Evolutionary conservation across 139 green algal species (phyloP).

Genomic region (Picochlorum sp.): DNA sequence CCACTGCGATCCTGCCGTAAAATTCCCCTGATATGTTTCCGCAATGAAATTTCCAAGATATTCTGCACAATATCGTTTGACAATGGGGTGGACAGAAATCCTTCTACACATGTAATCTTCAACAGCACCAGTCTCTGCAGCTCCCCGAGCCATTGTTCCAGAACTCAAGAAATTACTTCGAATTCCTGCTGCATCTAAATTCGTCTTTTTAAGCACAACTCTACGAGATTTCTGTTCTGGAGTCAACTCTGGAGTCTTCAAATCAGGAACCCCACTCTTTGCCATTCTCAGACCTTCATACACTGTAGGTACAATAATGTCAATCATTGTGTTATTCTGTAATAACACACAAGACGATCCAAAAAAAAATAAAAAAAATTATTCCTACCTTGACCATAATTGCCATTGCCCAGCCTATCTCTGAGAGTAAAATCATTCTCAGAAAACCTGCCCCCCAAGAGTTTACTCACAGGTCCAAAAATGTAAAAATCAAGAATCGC

Average conservation of each 20-base stretch:
- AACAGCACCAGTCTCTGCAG: conserved; percentile 62
- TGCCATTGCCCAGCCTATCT: conserved; percentile 69
- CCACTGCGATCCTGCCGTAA: conserved; percentile 73
- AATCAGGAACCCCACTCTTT: conserved; percentile 24
- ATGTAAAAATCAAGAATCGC: conserved; percentile 76
- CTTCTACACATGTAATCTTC: conserved; percentile 78
- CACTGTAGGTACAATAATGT: conserved; percentile 8
- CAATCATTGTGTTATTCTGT: too few relatives aligned
- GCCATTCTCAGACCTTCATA: conserved; percentile 35
- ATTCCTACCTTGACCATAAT: conserved; percentile 67
- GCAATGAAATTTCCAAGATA: conserved; percentile 43
- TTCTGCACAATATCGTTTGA: conserved; percentile 13
- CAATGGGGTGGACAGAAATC: conserved; percentile 4
- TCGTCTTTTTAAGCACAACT: conserved; percentile 86
- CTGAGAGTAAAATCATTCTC: conserved; percentile 44
- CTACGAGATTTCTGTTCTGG: conserved; percentile 72
- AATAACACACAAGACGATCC: too few relatives aligned
- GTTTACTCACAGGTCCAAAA: conserved; percentile 35
- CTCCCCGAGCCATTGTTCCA: conserved; percentile 75
- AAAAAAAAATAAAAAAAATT: too few relatives aligned
- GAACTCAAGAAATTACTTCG: conserved; percentile 63
- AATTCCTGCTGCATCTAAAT: conserved; percentile 58
- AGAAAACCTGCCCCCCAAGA: conserved; percentile 32
- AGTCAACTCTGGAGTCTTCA: conserved; percentile 38
- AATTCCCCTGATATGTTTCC: conserved; percentile 38